Conservation (phyloP, 495 filamentous ascomycete species). For the Penicillium pulvis region DNA sequence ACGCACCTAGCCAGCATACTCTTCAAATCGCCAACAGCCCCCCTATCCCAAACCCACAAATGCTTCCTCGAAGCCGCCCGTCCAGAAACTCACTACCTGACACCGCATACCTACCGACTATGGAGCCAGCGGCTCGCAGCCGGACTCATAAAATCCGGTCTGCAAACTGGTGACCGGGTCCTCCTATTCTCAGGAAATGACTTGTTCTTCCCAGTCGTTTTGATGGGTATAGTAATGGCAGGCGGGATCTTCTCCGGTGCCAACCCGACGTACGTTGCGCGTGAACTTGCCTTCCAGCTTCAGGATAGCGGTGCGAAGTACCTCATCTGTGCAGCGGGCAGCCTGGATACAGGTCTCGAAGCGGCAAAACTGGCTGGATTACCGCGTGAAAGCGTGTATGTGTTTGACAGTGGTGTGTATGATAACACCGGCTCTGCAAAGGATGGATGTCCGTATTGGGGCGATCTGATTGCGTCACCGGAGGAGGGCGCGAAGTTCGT, state of each 20-base stretch:
- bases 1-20: slow-evolving; percentile 52
- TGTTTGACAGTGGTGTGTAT: slow-evolving; percentile 51
- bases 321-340: slow-evolving; percentile 57
- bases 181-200: slow-evolving; percentile 72
- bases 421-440: slow-evolving; percentile 39
- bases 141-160: slow-evolving; percentile 65
- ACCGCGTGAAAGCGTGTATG: slow-evolving; percentile 43
- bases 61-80: slow-evolving; percentile 57
- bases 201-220: slow-evolving; percentile 71
- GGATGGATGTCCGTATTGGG: slow-evolving; percentile 52
- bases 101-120: slow-evolving; percentile 60
- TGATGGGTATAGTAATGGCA: slow-evolving; percentile 74
- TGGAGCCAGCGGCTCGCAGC: slow-evolving; percentile 72
- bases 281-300: slow-evolving; percentile 76
- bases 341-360: slow-evolving; percentile 44
- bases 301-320: slow-evolving; percentile 67
- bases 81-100: slow-evolving; percentile 59
- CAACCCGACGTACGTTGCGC: slow-evolving; percentile 70
- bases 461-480: slow-evolving; percentile 43
- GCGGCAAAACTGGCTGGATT: slow-evolving; percentile 46
- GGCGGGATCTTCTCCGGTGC: slow-evolving; percentile 80
- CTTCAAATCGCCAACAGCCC: slow-evolving; percentile 48
- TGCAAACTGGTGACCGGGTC: slow-evolving; percentile 70
- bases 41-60: slow-evolving; percentile 44
- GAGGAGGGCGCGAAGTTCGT: slow-evolving; percentile 46